Percentiles rank a stretch among this genome's conserved stretches.
These are phyloP conservation scores for Bolboschoenus planiculmis DNA, from an alignment of 176 grass and related monocot species.

Conservation along the genomic window DNA sequence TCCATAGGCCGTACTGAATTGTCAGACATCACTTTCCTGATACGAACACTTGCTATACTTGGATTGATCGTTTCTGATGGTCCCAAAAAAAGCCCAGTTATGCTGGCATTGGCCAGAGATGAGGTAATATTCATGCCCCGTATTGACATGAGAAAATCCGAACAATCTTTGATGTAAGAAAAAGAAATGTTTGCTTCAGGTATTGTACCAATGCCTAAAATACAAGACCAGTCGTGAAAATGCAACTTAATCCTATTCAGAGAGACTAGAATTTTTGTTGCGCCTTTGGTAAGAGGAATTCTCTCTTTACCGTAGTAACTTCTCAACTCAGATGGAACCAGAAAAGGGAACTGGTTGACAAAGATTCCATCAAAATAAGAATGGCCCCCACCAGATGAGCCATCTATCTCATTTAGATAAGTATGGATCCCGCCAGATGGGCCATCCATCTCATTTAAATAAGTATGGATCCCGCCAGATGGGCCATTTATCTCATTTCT, in stretches of 20 bases:
- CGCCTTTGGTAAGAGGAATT: constrained; percentile 21
- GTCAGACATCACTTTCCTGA: constrained; percentile 48
- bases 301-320: constrained; percentile 8
- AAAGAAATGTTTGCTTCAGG: constrained; percentile 50
- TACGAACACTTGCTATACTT: constrained; percentile 49
- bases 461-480: not conserved
- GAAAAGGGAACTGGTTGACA: constrained; percentile 68
- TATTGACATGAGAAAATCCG: constrained; percentile 63
- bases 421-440: constrained; percentile 4
- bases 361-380: constrained; percentile 47
- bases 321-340: constrained; percentile 27
- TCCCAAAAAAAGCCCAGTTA: constrained; percentile 54
- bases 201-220: constrained; percentile 55
- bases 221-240: constrained; percentile 73
- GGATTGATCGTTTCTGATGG: constrained; percentile 47
- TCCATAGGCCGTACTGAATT: constrained; percentile 34
- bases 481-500: constrained; percentile 16
- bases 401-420: constrained; percentile 18
- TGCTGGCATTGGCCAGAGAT: constrained; percentile 41
- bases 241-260: constrained; percentile 47
- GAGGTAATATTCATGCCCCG: constrained; percentile 57
- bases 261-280: constrained; percentile 44
- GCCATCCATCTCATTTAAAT: constrained; percentile 10
- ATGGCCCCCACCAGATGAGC: constrained; percentile 20
- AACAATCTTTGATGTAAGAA: constrained; percentile 39